phyloP scores from a whole-genome alignment of 345 rosid species.

The Citrus sinensis region DVS_A1.0 CM039166.1:21760501-21761000 shows the following conservation, averaged over 20 bases:
- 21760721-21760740: background rate
- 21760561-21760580: slow-evolving; percentile 24
- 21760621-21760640: slow-evolving; percentile 30
- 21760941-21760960: background rate
- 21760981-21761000: background rate
- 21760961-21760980: background rate
- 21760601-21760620: slow-evolving; percentile 39
- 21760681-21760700: slow-evolving; percentile 21
- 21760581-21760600: slow-evolving; percentile 34
- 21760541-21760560: background rate
- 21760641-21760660: slow-evolving; percentile 40
- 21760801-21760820: background rate
- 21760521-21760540: background rate
- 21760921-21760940: background rate
- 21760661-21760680: slow-evolving; percentile 46
- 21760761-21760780: background rate
- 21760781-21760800: background rate
- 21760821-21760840: background rate
- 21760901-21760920: background rate
- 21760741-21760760: background rate
- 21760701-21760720: background rate
- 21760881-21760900: background rate
- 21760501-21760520: background rate
- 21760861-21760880: background rate
- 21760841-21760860: too few species aligned